These are phyloP conservation scores for Trametes versicolor DNA, from an alignment of 1,284 basidiomycete genomes.

Conservation along the genomic window DNA sequence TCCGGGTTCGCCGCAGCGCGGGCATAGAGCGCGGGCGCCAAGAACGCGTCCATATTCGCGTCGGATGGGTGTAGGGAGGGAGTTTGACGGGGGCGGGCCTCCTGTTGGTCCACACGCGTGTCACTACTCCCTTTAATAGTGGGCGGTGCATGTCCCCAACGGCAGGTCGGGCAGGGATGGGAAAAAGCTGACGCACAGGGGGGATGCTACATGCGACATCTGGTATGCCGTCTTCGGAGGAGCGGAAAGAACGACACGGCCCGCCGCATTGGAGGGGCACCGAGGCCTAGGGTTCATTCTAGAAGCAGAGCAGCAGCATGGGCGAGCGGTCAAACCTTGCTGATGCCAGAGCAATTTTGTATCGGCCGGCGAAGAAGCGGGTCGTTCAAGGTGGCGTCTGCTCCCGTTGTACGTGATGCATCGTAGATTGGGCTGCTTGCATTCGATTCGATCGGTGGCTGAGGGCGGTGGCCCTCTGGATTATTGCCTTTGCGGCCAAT, in stretches of 20 bases:
- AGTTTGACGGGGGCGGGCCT: neutral
- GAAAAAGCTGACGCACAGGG: conserved; percentile 17
- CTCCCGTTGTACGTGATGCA: conserved; percentile 1
- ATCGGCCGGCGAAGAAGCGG: conserved; percentile 1
- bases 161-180: conserved; percentile 17
- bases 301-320: conserved; percentile 26
- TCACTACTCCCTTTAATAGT: conserved; percentile 12
- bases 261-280: conserved; percentile 14
- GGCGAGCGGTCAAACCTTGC: conserved; percentile 16
- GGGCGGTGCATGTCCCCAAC: neutral
- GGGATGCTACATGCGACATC: conserved; percentile 1
- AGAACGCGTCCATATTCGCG: conserved; percentile 10
- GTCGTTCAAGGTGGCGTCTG: neutral
- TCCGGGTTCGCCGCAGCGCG: conserved; percentile 20
- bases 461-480: no score
- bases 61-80: neutral
- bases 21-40: conserved; percentile 1
- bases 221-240: conserved; percentile 7
- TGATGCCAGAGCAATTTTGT: conserved; percentile 18
- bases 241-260: conserved; percentile 15
- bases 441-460: neutral
- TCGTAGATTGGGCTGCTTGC: neutral
- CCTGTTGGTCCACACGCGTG: neutral
- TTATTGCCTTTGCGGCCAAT: neutral
- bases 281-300: conserved; percentile 14